Base-by-base conservation (phyloP, 1,284 basidiomycete species). In the Stygiomarasmius scandens region DNA sequence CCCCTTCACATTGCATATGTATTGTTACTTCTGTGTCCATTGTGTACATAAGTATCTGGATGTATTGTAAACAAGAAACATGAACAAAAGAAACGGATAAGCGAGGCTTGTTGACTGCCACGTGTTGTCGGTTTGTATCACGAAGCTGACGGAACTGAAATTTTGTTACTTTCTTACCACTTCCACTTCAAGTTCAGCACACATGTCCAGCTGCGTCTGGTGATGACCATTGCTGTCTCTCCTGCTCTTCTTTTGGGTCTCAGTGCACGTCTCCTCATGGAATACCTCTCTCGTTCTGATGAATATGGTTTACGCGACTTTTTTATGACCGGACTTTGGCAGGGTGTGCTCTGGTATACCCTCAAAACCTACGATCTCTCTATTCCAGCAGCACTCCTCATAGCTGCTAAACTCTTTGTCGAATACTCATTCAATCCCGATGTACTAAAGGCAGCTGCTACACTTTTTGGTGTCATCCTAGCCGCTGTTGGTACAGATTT, bases 321-420 rank as follows among this genome's bases (percentile, higher is more conserved):
- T 64, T 73, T 90, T 69, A 81, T 92, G 59, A 74, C 81, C 55
- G 90, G 90, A 55, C 78, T 86, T 63, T 86, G 87, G 78, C 87
- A 91, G 71, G 90, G 90, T 52, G 82, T 89, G 24, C 75, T 92
- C 48, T 87, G 90, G 67, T 87, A 83, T 66, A 77, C 86, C 55
- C 78, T 83, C 61, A 82, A 82, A 67, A 75, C 79, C 54, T 77
- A 78, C 49, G 75, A 77, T 59, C 73, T 87, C 41, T 78, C 81
- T 44, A 73, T 87, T 63, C 74, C 79, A 56, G 80, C 86, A 49
- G 83, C 76, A 52, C 73, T 84, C 49, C 79, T 74, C 53, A 82
- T 90, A 63, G 77, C 75, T 47, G 81, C 75, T 8, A 87, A 89
- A 66, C 79, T 89, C 60, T 67, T 81, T 55, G 68, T 84, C 66